Conservation (phyloP, 495 filamentous ascomycete genomes). For the Penicillium flavigenum region DNA sequence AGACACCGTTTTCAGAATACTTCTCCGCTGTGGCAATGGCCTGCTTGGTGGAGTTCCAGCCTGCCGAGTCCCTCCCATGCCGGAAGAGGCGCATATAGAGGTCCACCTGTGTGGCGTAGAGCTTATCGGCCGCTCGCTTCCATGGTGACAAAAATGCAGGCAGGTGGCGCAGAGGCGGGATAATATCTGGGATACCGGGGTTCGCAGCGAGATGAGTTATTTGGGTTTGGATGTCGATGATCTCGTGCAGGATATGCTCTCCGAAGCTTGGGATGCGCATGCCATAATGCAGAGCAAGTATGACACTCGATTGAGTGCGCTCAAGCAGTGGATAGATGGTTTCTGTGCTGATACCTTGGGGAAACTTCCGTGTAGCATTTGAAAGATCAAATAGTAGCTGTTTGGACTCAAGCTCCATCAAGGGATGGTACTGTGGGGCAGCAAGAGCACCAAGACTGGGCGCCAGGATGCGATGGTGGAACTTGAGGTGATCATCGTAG, state of each 20-base stretch:
- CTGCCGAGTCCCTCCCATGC: constrained; percentile 20
- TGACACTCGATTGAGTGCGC: constrained; percentile 33
- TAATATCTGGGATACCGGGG: constrained; percentile 32
- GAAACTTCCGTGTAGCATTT: background rate
- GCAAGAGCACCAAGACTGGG: constrained; percentile 26
- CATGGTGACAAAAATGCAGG: constrained; percentile 34
- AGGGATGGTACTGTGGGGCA: constrained; percentile 23
- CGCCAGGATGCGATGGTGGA: constrained; percentile 31
- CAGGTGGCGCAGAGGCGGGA: constrained; percentile 36
- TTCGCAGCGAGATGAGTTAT: constrained; percentile 32
- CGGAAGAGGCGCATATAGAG: constrained; percentile 30
- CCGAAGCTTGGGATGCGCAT: constrained; percentile 31
- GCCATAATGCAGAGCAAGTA: constrained; percentile 36
- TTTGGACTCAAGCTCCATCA: constrained; percentile 34
- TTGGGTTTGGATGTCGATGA: constrained; percentile 24
- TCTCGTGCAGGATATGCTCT: constrained; percentile 30
- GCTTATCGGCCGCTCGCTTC: constrained; percentile 27
- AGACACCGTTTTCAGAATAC: constrained; percentile 10
- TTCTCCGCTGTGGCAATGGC: constrained; percentile 26
- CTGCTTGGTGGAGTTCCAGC: constrained; percentile 36
- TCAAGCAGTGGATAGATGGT: constrained; percentile 28
- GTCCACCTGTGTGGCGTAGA: constrained; percentile 26
- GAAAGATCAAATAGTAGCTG: constrained; percentile 28
- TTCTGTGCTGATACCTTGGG: constrained; percentile 19
- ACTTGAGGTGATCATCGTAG: constrained; percentile 32